phyloP scores from a whole-genome alignment of 306 rosid genomes.

The Rosa lucieae region DNA sequence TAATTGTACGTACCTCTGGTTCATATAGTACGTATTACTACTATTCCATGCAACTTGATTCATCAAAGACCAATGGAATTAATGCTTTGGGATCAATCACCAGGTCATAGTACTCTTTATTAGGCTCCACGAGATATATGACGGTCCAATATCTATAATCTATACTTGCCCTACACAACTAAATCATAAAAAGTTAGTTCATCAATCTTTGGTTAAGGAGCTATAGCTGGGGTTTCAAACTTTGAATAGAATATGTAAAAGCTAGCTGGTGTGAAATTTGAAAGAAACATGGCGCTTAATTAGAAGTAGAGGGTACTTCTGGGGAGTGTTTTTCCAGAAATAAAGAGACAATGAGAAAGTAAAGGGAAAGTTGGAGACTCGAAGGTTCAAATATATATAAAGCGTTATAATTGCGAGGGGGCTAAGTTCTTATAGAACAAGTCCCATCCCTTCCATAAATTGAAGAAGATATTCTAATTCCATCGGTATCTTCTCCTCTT shows the following conservation, averaged over 20 bases:
- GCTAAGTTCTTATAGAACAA: background rate
- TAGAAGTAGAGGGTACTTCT: background rate
- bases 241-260: background rate
- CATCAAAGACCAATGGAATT: background rate
- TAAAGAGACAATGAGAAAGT: constrained; percentile 13
- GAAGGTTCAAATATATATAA: background rate
- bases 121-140: background rate
- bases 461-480: constrained; percentile 1
- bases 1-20: background rate
- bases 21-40: background rate
- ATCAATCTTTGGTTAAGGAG: background rate
- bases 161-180: background rate
- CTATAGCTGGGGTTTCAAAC: background rate
- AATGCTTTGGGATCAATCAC: background rate
- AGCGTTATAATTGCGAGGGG: background rate
- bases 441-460: background rate
- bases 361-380: background rate
- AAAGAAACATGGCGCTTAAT: constrained; percentile 11
- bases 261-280: background rate
- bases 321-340: background rate
- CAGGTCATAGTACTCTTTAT: background rate
- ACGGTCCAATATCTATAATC: background rate
- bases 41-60: background rate
- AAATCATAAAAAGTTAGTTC: background rate
- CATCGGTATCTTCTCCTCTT: background rate